Base-by-base conservation (phyloP, 192 early-diverging fungal genomes). In the Globomyces pollinis-pini region DNA sequence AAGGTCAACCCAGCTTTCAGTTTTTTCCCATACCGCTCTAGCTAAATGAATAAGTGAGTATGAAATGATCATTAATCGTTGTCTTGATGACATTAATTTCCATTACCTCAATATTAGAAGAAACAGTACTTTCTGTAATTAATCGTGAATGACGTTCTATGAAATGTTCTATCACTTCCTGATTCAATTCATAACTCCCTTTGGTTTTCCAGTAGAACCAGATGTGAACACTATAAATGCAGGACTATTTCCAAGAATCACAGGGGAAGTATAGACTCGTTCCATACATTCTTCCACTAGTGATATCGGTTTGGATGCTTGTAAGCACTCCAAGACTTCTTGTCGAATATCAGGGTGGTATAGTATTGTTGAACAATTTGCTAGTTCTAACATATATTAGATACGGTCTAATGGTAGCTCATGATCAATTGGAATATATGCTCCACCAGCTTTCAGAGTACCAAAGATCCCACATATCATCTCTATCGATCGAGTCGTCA, bases 141-240 rank as follows among this genome's bases (percentile, higher is more conserved):
- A n/a, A n/a, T n/a, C n/a, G n/a, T n/a, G n/a, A n/a, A n/a, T n/a
- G n/a, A n/a, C n/a, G n/a, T n/a, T n/a, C n/a, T n/a, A n/a, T n/a
- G n/a, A n/a, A n/a, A n/a, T n/a, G n/a, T n/a, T n/a, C n/a, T n/a
- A n/a, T n/a, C n/a, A n/a, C n/a, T n/a, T n/a, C n/a, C n/a, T n/a
- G n/a, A n/a, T n/a, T n/a, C n/a, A n/a, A n/a, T n/a, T n/a, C 58
- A 91, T 16, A 23, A 69, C 69, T 0, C 70, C 72, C 38, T 74
- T 74, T 44, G 72, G 72, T 21, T 31, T 70, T 5, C 72, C 72
- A 5, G 72, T 74, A 6, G 70, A 76, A 21, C 72, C 44, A 60
- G 65, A 69, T 7, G 72, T 74, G 62, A 66, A 74, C 12, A 73
- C 15, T 8, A 74, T 39, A 39, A 61, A 61, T 31, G 60, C 60